Conservation (phyloP, 768 basidiomycete species). For the Tremella mesenterica region DNA sequence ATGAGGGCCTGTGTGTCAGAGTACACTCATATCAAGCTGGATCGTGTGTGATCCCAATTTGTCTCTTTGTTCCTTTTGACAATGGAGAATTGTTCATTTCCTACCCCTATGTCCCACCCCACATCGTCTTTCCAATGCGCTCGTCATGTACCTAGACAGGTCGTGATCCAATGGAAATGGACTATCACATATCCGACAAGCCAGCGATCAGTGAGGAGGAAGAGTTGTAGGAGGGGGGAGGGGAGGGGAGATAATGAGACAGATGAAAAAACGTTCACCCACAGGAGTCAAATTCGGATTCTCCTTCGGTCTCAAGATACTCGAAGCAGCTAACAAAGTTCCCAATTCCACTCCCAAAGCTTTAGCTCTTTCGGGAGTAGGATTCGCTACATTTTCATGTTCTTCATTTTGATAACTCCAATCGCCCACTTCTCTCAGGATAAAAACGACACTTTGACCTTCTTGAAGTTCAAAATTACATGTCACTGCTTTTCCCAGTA, state of each 20-base stretch:
- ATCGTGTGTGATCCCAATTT: background rate
- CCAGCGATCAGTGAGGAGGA: too few species aligned
- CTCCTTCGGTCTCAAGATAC: slow-evolving; percentile 51
- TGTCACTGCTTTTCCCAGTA: slow-evolving; percentile 61
- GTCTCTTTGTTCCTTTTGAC: too few species aligned
- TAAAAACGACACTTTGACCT: slow-evolving; percentile 83
- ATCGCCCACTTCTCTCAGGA: slow-evolving; percentile 63
- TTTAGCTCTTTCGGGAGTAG: slow-evolving; percentile 48
- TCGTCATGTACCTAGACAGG: too few species aligned
- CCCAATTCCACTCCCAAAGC: slow-evolving; percentile 50
- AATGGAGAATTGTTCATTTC: too few species aligned
- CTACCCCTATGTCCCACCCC: too few species aligned
- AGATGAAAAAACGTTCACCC: slow-evolving; percentile 6
- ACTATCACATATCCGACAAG: too few species aligned
- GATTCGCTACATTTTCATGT: slow-evolving; percentile 41
- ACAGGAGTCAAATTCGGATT: slow-evolving; percentile 69
- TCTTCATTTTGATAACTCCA: slow-evolving; percentile 25
- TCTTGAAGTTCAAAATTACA: slow-evolving; percentile 60
- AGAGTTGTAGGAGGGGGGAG: too few species aligned
- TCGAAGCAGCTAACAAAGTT: slow-evolving; percentile 50
- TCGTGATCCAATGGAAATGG: too few species aligned
- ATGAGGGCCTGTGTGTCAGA: slow-evolving; percentile 21
- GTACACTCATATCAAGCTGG: too few species aligned
- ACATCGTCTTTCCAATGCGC: too few species aligned
- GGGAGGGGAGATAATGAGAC: too few species aligned